Percentiles rank a stretch among this genome's conserved stretches.
Conservation (phyloP, 306 rosid genomes). For the Rosa persica region DNA sequence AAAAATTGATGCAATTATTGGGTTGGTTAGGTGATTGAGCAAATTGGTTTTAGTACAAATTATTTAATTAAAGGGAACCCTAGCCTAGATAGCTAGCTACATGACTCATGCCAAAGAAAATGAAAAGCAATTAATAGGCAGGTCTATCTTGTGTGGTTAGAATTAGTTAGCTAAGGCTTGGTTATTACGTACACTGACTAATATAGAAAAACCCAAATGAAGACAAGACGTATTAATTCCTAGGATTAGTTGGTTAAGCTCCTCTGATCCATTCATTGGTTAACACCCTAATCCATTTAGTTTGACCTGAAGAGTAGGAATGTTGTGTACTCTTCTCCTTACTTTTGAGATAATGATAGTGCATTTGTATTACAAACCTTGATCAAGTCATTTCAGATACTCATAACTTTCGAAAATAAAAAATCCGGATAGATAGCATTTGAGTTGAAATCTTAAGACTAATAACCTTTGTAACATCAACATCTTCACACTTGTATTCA, state of each 20-base stretch:
- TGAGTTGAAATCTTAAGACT: neutral
- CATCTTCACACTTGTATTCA: conserved; percentile 12
- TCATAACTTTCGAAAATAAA: no score
- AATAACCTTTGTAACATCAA: neutral
- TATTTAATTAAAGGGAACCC: neutral
- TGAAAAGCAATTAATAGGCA: neutral
- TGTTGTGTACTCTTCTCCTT: neutral
- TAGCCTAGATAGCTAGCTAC: no score
- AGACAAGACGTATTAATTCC: neutral
- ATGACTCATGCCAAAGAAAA: neutral
- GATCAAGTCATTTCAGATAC: neutral
- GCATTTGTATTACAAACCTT: neutral
- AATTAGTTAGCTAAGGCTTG: neutral
- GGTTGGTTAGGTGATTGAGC: neutral
- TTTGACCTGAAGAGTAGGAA: neutral
- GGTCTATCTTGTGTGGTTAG: neutral
- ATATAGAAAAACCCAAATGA: neutral
- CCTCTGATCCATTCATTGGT: neutral
- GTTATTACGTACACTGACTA: neutral
- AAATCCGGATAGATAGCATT: neutral
- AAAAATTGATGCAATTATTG: neutral
- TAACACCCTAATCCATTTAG: neutral
- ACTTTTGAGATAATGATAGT: neutral
- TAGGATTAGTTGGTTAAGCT: neutral
- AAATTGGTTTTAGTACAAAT: neutral